These are phyloP conservation scores for Cladophialophora bantiana DNA, from an alignment of 2,329 filamentous ascomycete species.

Conservation along the genomic window DNA sequence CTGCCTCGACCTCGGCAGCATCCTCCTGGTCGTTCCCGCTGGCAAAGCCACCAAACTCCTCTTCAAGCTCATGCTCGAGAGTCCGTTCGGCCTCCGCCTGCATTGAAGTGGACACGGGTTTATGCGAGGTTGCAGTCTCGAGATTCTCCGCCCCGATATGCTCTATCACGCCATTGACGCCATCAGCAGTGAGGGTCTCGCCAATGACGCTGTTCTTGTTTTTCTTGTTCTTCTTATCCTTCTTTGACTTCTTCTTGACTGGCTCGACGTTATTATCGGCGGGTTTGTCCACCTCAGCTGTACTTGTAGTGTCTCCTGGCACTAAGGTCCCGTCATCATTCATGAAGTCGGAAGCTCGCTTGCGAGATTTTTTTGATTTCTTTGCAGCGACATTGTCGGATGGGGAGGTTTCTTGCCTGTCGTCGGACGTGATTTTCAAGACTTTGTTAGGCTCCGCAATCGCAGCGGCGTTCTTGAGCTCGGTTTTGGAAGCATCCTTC, in stretches of 20 bases:
- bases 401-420: constrained; percentile 35
- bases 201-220: constrained; percentile 50
- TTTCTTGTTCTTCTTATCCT: constrained; percentile 41
- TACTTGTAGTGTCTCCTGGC: constrained; percentile 39
- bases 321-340: constrained; percentile 49
- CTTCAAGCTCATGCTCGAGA: constrained; percentile 38
- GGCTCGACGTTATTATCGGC: constrained; percentile 43
- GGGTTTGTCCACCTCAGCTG: constrained; percentile 52
- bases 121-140: constrained; percentile 34
- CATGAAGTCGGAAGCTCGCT: constrained; percentile 57
- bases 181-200: constrained; percentile 43
- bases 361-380: constrained; percentile 52
- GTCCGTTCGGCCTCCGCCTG: constrained; percentile 41
- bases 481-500: constrained; percentile 45
- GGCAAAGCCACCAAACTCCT: constrained; percentile 44
- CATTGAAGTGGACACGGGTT: constrained; percentile 33
- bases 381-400: constrained; percentile 47
- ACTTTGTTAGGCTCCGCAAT: constrained; percentile 12
- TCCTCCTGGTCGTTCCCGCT: constrained; percentile 39
- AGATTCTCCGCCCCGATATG: constrained; percentile 35
- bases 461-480: constrained; percentile 39
- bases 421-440: not conserved
- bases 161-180: constrained; percentile 47
- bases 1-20: constrained; percentile 49
- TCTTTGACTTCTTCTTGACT: constrained; percentile 42